Conservation (phyloP, 352 stramenopile species). For the Globisporangium acanthophoron region DNA sequence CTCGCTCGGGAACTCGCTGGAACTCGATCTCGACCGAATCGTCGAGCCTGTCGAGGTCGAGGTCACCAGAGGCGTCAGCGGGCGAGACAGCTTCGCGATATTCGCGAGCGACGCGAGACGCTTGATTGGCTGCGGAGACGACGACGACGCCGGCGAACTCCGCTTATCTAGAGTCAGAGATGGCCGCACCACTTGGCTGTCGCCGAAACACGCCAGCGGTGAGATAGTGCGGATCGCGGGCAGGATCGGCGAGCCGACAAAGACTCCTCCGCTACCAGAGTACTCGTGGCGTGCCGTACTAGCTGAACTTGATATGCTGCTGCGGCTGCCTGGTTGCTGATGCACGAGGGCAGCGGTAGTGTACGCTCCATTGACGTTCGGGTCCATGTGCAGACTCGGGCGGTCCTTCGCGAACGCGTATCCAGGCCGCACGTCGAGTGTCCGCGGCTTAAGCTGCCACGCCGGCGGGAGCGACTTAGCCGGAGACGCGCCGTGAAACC, state of each 20-base stretch:
- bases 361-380: not conserved
- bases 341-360: not conserved
- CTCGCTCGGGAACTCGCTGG: not conserved
- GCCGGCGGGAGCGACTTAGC: not conserved
- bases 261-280: not conserved
- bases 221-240: conserved; percentile 10
- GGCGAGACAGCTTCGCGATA: conserved; percentile 10
- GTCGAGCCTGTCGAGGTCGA: not conserved
- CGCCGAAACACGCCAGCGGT: conserved; percentile 4
- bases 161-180: conserved; percentile 6
- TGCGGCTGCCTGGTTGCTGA: not conserved
- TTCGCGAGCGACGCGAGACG: conserved; percentile 13
- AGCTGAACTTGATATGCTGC: not conserved
- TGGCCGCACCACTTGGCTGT: conserved; percentile 2
- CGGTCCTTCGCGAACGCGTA: conserved; percentile 16
- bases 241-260: conserved; percentile 5
- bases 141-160: conserved; percentile 1
- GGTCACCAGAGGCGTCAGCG: conserved; percentile 3
- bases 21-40: not conserved
- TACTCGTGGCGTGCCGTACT: not conserved
- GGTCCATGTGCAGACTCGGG: conserved; percentile 13
- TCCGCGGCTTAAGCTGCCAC: conserved; percentile 1
- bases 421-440: not conserved
- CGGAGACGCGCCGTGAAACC: not conserved
- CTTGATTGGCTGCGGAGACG: conserved; percentile 14